phyloP scores from a whole-genome alignment of 768 basidiomycete species.

The Mycena maculata region DNA sequence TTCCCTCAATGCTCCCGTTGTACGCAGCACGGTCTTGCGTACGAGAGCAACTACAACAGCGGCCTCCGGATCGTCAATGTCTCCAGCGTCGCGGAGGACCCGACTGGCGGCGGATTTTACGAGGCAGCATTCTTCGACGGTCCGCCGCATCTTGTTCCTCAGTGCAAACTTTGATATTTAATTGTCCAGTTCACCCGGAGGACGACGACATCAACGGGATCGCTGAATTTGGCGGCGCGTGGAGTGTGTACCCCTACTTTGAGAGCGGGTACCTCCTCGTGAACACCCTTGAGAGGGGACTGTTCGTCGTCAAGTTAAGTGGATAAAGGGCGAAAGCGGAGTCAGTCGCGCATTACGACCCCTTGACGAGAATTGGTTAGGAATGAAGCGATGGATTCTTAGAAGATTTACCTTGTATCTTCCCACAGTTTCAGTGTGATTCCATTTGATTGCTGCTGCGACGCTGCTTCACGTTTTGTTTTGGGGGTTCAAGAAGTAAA shows the following conservation, averaged over 20 bases:
- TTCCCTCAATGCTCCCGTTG: background rate
- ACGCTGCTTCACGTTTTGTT: too few species aligned
- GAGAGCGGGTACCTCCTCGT: conserved; percentile 33
- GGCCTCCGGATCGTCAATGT: conserved; percentile 45
- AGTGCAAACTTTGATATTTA: background rate
- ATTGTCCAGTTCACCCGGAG: conserved; percentile 28
- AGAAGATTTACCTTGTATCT: too few species aligned
- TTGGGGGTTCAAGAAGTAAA: too few species aligned
- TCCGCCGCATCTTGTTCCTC: background rate
- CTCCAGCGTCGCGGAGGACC: conserved; percentile 40
- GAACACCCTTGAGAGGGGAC: conserved; percentile 35
- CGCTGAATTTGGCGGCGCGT: conserved; percentile 30
- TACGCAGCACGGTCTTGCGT: conserved; percentile 33
- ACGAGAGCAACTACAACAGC: conserved; percentile 45
- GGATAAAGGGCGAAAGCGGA: too few species aligned
- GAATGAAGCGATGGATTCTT: too few species aligned
- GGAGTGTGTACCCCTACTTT: conserved; percentile 35
- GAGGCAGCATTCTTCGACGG: conserved; percentile 44
- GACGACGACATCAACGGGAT: conserved; percentile 34
- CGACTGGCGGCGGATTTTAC: conserved; percentile 40
- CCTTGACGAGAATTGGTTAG: too few species aligned
- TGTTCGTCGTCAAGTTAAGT: conserved; percentile 33
- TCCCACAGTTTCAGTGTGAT: too few species aligned
- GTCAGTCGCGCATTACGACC: too few species aligned
- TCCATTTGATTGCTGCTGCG: too few species aligned